Evolutionary conservation across 2,329 filamentous ascomycete species (phyloP), one percentile per base, ranked within the genome.

Genomic region (Davidsoniella virescens): DNA sequence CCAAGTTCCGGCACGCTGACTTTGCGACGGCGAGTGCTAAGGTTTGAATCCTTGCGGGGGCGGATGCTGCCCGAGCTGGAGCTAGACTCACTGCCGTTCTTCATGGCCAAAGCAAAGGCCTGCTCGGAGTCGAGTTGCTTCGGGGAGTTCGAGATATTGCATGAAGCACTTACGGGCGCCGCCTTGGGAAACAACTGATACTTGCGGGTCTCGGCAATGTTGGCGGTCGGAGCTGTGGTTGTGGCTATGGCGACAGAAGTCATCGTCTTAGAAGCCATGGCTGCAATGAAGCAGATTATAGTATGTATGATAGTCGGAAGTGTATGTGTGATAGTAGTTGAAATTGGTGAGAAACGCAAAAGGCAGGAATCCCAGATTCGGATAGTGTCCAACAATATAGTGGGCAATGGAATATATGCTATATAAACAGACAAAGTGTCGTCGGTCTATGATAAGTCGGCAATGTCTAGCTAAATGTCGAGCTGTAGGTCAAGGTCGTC

Each of bases 1-100:
- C 76, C 78, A 45, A 81, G 62, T 54, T 83, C 80, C 8, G 76
- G 73, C 12, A 80, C 72, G 62, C 74, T 81, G 56, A 75, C 66
- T 59, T 83, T 83, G 55, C 78, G 72, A 57, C 78, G 70, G 54
- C 77, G 68, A 46, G 64, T 68, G 52, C 76, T 63, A 55, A 69
- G 74, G 58, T 74, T 71, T 56, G 78, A 74, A 60, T 75, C 79
- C 58, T 75, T 67, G 51, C 73, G 70, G 53, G 73, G 64, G 53
- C 71, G 69, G 47, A 77, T 62, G 38, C 67, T 66, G 36, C 61
- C 63, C 29, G 64, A 56, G 47, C 63, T 57, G 51, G 67, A 67
- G 17, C 67, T 64, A n/a, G 56, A 55, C 59, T 65, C 65, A n/a
- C 70, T 67, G 37, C 59, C 57, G 26, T 33, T 33, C 56, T 63